These are phyloP conservation scores for Falciphora oryzae DNA, from an alignment of 2,329 filamentous ascomycete species.

Conservation along the genomic window DNA sequence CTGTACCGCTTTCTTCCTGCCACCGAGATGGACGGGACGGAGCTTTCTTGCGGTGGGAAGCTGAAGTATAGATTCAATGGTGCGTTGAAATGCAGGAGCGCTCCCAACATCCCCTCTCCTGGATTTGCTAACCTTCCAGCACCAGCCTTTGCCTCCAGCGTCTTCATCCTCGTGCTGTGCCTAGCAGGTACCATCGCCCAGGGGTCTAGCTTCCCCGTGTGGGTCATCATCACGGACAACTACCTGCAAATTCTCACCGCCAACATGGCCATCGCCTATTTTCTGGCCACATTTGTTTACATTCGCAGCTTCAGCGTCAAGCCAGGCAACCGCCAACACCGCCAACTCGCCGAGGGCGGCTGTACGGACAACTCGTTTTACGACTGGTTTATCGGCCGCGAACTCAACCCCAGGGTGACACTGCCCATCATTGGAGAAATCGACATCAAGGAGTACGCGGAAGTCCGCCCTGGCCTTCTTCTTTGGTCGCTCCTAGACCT, in stretches of 20 bases:
- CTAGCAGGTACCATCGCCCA: conserved; percentile 69
- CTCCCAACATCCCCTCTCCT: background rate
- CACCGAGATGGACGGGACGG: conserved; percentile 61
- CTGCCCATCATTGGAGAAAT: conserved; percentile 77
- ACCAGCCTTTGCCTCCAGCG: conserved; percentile 67
- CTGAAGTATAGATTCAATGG: conserved; percentile 76
- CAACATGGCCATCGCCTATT: conserved; percentile 71
- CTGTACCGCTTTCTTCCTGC: conserved; percentile 75
- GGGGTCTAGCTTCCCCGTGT: conserved; percentile 78
- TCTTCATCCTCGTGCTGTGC: conserved; percentile 65
- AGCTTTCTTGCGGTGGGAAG: conserved; percentile 63
- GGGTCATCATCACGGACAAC: conserved; percentile 91
- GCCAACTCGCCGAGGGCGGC: conserved; percentile 77
- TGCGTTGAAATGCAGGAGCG: background rate
- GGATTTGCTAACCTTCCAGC: background rate
- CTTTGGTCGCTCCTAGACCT: conserved; percentile 83
- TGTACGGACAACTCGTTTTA: conserved; percentile 81
- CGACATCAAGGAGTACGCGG: conserved; percentile 85
- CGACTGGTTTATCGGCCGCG: conserved; percentile 94
- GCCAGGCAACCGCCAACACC: conserved; percentile 45
- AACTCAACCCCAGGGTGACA: conserved; percentile 81
- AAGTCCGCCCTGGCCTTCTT: conserved; percentile 86
- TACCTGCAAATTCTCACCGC: conserved; percentile 79
- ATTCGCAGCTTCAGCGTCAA: conserved; percentile 59
- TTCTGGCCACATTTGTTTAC: conserved; percentile 58